Base-by-base conservation (phyloP, 768 basidiomycete species). In the Hirschioporus abietinus region DNA sequence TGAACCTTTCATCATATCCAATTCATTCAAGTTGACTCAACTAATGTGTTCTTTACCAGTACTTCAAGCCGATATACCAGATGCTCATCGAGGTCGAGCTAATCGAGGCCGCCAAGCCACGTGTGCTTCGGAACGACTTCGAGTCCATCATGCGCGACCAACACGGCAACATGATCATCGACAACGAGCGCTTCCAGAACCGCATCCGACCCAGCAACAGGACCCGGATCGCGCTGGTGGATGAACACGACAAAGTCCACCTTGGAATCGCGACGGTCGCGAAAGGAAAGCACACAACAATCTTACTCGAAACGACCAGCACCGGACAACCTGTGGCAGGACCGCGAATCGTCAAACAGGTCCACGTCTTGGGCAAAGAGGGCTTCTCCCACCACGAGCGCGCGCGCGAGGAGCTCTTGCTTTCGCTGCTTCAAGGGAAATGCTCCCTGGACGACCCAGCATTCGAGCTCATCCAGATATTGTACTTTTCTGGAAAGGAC, bases 161-260 rank as follows among this genome's bases (percentile, higher is more conserved):
- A 20, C 72, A 77, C 10, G 80, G 78, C 1, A 70, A 69, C 2
- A 58, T 79, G 20, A 66, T 71, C 12, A 60, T 84, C 3, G 66
- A 70, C n/a, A 83, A 83, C 68, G 67, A 77, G 5, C 76, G 81
- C 1, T 84, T 76, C 72, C 82, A 80, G 64, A 81, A 74, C 1
- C 72, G 80, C 52, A 73, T 83, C 3, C 75, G 81, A 24, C 60
- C 66, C 60, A 76, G 78, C 64, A 64, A 71, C 58, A 77, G 81
- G 75, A 76, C 77, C 0, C 67, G 69, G 5, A 72, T 83, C 0
- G 72, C 80, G n/a, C 70, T 82, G 69, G 78, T 75, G 2, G 77
- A 76, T 27, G 65, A 70, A 5, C 24, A 64, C 17, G 82, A 81
- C 10, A 58, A 69, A 24, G 72, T 74, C 42, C 73, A 77, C 63